Conservation (phyloP, 257 asterid species). For the Solanum appendiculatum region DNA sequence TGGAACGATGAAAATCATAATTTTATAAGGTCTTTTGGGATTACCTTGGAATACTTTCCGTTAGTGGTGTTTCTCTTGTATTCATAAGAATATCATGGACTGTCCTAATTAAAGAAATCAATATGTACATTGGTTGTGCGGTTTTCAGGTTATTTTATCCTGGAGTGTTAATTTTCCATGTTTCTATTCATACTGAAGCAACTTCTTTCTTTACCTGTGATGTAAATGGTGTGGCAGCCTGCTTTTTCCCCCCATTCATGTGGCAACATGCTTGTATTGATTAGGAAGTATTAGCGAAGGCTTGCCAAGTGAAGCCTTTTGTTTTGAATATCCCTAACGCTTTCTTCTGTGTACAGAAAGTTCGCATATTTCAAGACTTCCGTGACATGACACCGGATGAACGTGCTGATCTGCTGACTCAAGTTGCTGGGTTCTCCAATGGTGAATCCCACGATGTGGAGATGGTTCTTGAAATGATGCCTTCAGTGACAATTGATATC, state of each 20-base stretch:
- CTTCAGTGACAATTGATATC: slow-evolving; percentile 67
- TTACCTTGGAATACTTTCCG: neutral
- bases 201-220: neutral
- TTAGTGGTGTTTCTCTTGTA: neutral
- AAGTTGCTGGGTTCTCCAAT: slow-evolving; percentile 73
- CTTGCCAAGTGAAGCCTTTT: neutral
- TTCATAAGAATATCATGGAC: neutral
- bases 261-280: neutral
- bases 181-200: neutral
- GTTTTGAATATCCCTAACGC: neutral
- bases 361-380: slow-evolving; percentile 82
- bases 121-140: neutral
- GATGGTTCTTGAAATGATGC: slow-evolving; percentile 88
- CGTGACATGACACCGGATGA: slow-evolving; percentile 65
- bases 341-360: slow-evolving; percentile 45
- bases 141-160: neutral
- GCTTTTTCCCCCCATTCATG: neutral
- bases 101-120: neutral
- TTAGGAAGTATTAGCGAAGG: neutral
- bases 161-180: neutral
- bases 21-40: neutral
- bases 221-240: neutral
- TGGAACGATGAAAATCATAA: neutral
- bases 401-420: slow-evolving; percentile 73
- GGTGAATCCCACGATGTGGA: slow-evolving; percentile 79